These are phyloP conservation scores for Aegilops tauschii DNA, from an alignment of 176 grass and related monocot genomes.

Conservation along the genomic window DNA sequence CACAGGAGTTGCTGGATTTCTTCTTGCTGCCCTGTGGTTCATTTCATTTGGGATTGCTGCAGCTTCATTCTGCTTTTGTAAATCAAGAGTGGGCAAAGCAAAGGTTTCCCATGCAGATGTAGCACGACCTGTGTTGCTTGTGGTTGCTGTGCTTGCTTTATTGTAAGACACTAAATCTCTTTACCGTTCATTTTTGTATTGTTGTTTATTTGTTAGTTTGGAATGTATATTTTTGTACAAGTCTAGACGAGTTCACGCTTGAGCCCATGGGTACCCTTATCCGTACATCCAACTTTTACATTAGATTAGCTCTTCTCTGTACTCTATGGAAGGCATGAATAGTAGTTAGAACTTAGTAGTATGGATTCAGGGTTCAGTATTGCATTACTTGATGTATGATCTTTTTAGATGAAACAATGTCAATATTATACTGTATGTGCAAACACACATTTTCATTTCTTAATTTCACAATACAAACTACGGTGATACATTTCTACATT, in stretches of 20 bases:
- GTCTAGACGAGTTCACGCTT: background rate
- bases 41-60: slow-evolving; percentile 55
- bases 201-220: background rate
- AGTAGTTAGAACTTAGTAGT: background rate
- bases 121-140: slow-evolving; percentile 46
- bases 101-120: slow-evolving; percentile 35
- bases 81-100: slow-evolving; percentile 50
- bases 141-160: slow-evolving; percentile 56
- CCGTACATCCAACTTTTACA: background rate
- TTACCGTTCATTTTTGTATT: background rate
- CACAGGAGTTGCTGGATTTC: slow-evolving; percentile 75
- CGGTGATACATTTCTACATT: background rate
- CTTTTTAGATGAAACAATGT: background rate
- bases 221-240: background rate
- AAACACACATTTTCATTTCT: background rate
- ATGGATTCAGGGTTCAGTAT: background rate
- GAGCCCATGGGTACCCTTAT: background rate
- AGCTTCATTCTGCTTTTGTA: slow-evolving; percentile 45
- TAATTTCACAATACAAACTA: background rate
- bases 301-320: background rate
- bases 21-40: slow-evolving; percentile 62
- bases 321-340: background rate
- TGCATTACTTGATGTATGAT: background rate
- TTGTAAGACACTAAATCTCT: slow-evolving; percentile 52
- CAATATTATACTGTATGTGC: background rate